Percentiles rank a stretch among this genome's conserved stretches.
phyloP scores from a whole-genome alignment of 1,284 basidiomycete genomes.

The Heterobasidion irregulare region DNA sequence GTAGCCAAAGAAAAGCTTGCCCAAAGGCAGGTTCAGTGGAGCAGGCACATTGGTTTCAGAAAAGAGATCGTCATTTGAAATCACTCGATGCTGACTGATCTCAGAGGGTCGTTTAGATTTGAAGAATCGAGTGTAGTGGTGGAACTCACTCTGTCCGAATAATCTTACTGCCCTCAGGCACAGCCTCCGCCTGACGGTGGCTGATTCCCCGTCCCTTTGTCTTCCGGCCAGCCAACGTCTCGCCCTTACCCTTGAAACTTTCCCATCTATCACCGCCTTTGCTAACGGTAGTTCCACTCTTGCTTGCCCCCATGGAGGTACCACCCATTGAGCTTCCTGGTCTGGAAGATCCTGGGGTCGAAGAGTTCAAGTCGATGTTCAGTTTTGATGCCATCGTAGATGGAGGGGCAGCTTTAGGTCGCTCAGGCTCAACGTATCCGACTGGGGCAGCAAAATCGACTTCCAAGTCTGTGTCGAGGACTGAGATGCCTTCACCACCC shows the following conservation, averaged over 20 bases:
- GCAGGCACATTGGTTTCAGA: constrained; percentile 80
- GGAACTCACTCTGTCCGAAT: constrained; percentile 75
- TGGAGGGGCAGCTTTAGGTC: constrained; percentile 73
- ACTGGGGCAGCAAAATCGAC: constrained; percentile 77
- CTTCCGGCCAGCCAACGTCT: constrained; percentile 80
- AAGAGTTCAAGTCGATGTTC: constrained; percentile 85
- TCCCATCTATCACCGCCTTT: constrained; percentile 80
- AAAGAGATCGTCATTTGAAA: constrained; percentile 79
- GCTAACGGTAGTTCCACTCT: constrained; percentile 40
- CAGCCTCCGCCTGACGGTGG: constrained; percentile 73
- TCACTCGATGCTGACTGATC: constrained; percentile 71
- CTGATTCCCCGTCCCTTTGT: constrained; percentile 90
- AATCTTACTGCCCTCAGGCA: constrained; percentile 81
- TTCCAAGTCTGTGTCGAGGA: constrained; percentile 95
- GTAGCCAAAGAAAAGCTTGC: constrained; percentile 93
- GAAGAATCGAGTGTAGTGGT: neutral
- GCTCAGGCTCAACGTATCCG: constrained; percentile 85
- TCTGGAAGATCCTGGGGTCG: constrained; percentile 74
- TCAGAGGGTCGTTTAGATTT: constrained; percentile 9
- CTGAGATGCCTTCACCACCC: constrained; percentile 81
- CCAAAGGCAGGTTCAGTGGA: constrained; percentile 84
- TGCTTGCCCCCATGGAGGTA: constrained; percentile 46
- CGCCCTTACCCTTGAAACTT: constrained; percentile 89
- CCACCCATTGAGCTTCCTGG: constrained; percentile 70
- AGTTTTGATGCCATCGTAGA: constrained; percentile 96